Base-by-base conservation (phyloP, 768 basidiomycete genomes). In the Pleurotus citrinopileatus region DNA sequence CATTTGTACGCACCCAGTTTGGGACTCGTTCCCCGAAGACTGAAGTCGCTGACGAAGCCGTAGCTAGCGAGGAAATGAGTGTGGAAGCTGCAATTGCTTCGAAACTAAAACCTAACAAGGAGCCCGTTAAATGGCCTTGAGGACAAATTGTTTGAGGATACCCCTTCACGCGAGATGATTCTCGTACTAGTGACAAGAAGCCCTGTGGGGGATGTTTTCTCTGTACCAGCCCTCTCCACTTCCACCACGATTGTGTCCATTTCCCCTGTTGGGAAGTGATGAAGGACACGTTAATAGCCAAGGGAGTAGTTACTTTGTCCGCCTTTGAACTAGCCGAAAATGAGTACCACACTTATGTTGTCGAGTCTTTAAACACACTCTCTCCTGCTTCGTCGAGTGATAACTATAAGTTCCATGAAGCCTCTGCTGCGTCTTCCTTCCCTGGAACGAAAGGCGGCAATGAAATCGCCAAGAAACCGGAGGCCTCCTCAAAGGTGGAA, bases 141-240 rank as follows among this genome's bases (percentile, higher is more conserved):
- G 29, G 43, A 0, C 17, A 22, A 23, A 51, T 34, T 1, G 15
- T 32, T 4, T 27, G n/a, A 15, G 54, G 45, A 9, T 38, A 36
- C 34, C 10, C 28, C 6, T 46, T 37, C 46, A 25, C n/a, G 10
- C 32, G 34, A 1, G 22, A 52, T 10, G 50, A 52, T n/a, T 52
- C 50, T 0, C 19, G 13, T 9, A 15, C 19, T 2, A n/a, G n/a
- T 1, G 13, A 10, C 0, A 25, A 4, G 2, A 43, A n/a, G 13
- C 36, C 50, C 1, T 53, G 53, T 8, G 58, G 61, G 0, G 19
- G 12, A 0, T 67, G 63, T 42, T 63, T 52, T n/a, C 42, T 67
- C 0, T 67, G 65, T 22, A 57, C 61, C 2, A 67, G 65, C 47
- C 29, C 57, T 0, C 56, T 58, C 0, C 65, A 66, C 20, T 62